Evolutionary conservation across 805 yeast genomes (phyloP).

Genomic region (Starmerella sp.): DNA sequence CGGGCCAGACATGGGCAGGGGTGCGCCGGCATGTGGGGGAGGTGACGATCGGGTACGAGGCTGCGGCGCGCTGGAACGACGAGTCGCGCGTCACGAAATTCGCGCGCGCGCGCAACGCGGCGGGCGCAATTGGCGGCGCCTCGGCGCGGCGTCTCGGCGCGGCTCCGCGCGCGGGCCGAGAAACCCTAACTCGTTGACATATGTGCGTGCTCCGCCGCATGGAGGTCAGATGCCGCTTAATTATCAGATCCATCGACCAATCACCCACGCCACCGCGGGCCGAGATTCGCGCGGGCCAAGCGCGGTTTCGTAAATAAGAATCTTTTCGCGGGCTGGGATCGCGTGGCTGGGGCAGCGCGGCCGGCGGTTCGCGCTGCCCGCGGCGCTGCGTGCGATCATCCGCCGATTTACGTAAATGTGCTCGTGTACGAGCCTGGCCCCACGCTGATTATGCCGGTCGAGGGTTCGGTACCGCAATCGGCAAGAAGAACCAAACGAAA

Average conservation of each 20-base stretch:
- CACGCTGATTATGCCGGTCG: no score
- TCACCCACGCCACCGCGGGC: neutral
- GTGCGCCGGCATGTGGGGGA: neutral
- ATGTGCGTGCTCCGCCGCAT: neutral
- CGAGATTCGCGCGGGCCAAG: no score
- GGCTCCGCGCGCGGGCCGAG: neutral
- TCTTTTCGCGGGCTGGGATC: neutral
- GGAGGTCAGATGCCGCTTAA: neutral
- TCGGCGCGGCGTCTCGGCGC: neutral
- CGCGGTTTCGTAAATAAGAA: neutral
- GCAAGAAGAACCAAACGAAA: no score
- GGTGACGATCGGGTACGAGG: neutral
- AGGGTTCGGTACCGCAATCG: no score
- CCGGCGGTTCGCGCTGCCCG: no score
- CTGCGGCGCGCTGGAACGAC: neutral
- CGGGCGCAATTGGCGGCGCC: neutral
- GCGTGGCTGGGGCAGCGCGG: no score
- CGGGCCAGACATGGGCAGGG: neutral
- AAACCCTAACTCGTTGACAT: neutral
- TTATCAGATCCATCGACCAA: neutral
- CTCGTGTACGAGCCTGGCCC: no score
- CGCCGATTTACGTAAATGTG: no score
- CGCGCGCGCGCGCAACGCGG: no score
- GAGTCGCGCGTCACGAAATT: neutral
- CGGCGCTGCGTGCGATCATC: no score